phyloP scores from a whole-genome alignment of 108 stramenopile genomes.

The Skeletonema menzelii region DNA sequence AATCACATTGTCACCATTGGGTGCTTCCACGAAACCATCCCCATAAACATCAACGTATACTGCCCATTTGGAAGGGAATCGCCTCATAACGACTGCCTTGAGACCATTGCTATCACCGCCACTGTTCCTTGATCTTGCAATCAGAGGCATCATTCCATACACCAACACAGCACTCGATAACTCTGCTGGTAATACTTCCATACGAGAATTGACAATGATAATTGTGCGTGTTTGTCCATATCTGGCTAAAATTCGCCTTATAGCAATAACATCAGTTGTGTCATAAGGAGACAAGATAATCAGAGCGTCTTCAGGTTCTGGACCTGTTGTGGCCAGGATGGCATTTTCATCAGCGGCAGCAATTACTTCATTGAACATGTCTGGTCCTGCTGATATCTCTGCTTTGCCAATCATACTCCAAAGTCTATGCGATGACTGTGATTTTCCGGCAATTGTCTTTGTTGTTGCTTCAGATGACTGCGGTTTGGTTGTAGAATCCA shows the following conservation, averaged over 20 bases:
- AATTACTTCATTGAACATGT: slow-evolving; percentile 45
- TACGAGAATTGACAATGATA: slow-evolving; percentile 24
- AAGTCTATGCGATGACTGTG: slow-evolving; percentile 35
- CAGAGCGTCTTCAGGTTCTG: slow-evolving; percentile 35
- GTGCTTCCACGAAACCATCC: slow-evolving; percentile 31
- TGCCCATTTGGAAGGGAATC: slow-evolving; percentile 34
- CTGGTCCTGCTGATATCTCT: slow-evolving; percentile 29
- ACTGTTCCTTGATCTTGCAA: slow-evolving; percentile 13
- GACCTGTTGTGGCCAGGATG: neutral
- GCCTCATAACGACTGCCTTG: slow-evolving; percentile 50
- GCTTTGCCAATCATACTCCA: slow-evolving; percentile 43
- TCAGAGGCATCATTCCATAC: slow-evolving; percentile 25
- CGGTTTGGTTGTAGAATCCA: slow-evolving; percentile 2
- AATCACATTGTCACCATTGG: neutral
- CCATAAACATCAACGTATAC: slow-evolving; percentile 34
- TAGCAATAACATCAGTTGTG: slow-evolving; percentile 34
- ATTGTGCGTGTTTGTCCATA: slow-evolving; percentile 25
- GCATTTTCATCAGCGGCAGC: slow-evolving; percentile 42
- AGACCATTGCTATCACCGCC: slow-evolving; percentile 6
- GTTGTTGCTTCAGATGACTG: neutral
- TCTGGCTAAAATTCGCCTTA: slow-evolving; percentile 40
- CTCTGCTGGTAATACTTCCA: slow-evolving; percentile 23
- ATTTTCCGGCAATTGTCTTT: slow-evolving; percentile 1
- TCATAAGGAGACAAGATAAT: slow-evolving; percentile 40
- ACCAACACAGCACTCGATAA: slow-evolving; percentile 16